Evolutionary conservation across 169 alveolate species (phyloP).

Genomic region (Plasmodium knowlesi): DNA sequence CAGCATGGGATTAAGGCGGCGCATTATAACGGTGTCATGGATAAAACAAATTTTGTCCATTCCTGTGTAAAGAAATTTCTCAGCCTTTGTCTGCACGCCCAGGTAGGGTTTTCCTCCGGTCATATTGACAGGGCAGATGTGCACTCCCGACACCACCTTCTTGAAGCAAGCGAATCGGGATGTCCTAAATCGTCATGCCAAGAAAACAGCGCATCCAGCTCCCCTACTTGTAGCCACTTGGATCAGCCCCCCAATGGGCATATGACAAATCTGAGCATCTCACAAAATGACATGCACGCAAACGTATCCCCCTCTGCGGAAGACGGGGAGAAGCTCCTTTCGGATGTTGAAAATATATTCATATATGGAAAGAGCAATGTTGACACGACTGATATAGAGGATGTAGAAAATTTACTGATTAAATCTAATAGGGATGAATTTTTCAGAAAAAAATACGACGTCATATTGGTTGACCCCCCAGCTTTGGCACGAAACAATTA

Average conservation of each 20-base stretch:
- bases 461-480: constrained; percentile 74
- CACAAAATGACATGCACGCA: neutral
- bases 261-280: neutral
- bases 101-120: neutral
- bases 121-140: neutral
- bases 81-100: constrained; percentile 23
- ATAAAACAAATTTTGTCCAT: constrained; percentile 65
- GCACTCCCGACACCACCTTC: neutral
- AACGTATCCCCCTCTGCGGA: neutral
- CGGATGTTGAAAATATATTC: constrained; percentile 49
- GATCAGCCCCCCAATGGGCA: neutral
- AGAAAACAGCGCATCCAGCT: neutral
- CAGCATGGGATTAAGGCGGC: constrained; percentile 69
- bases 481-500: constrained; percentile 64
- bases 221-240: neutral
- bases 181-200: neutral
- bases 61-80: constrained; percentile 49
- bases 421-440: constrained; percentile 40
- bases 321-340: neutral
- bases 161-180: neutral
- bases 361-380: constrained; percentile 39
- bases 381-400: constrained; percentile 2
- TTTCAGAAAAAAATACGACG: constrained; percentile 73
- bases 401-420: constrained; percentile 53
- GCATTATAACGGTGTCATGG: constrained; percentile 51